Percentiles rank a stretch among this genome's conserved stretches.
These are phyloP conservation scores for Phycomyces nitens DNA, from an alignment of 192 early-diverging fungal genomes.

Conservation along the genomic window DNA sequence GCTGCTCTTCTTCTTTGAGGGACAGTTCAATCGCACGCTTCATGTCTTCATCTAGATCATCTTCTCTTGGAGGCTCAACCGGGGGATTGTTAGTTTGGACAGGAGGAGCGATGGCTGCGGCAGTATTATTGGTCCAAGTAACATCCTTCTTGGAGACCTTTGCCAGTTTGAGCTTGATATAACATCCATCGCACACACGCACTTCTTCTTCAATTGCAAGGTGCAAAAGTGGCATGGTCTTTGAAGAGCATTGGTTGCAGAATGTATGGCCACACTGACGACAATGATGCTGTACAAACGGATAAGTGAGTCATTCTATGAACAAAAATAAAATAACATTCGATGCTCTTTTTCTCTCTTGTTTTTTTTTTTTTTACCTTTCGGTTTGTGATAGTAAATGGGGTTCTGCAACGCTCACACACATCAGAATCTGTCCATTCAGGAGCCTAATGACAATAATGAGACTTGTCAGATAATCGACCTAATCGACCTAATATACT, in stretches of 20 bases:
- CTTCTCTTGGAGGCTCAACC: slow-evolving; percentile 19
- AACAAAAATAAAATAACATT: too few species aligned
- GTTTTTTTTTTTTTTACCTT: slow-evolving; percentile 46
- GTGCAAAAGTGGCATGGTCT: slow-evolving; percentile 76
- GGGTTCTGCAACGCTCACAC: slow-evolving; percentile 90
- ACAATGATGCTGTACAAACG: slow-evolving; percentile 79
- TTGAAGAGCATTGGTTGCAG: slow-evolving; percentile 91
- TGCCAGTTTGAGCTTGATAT: slow-evolving; percentile 54
- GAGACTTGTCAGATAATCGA: too few species aligned
- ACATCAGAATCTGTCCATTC: slow-evolving; percentile 95
- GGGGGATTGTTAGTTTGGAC: background rate
- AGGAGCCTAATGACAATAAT: slow-evolving; percentile 62
- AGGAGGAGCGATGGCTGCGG: background rate
- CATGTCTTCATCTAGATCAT: slow-evolving; percentile 86
- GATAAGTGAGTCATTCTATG: background rate
- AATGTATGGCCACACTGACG: slow-evolving; percentile 94
- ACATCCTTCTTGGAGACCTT: slow-evolving; percentile 21
- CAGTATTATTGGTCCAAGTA: background rate
- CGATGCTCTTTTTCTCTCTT: background rate
- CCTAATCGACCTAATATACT: too few species aligned
- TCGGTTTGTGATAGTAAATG: slow-evolving; percentile 91
- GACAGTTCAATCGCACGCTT: slow-evolving; percentile 91
- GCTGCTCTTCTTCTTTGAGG: slow-evolving; percentile 69
- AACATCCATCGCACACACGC: slow-evolving; percentile 94
- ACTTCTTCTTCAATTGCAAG: slow-evolving; percentile 87